A percentile compares a stretch with the other conserved stretches of the same genome.
Evolutionary conservation across 345 rosid genomes (phyloP).

Genomic region (Syzygium oleosum): DNA sequence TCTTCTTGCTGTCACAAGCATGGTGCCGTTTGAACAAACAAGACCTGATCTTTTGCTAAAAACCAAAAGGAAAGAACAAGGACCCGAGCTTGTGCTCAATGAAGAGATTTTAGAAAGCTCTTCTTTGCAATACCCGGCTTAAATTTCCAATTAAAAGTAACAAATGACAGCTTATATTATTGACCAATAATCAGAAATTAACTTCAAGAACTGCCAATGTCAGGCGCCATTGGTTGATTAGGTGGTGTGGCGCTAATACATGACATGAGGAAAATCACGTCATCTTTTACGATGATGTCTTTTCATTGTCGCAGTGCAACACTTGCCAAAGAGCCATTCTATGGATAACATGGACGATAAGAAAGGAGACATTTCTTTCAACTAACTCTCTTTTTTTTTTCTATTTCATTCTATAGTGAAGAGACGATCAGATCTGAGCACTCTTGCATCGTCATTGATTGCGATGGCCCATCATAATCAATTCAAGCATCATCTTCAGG

Average conservation of each 20-base stretch:
- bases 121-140: background rate
- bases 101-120: background rate
- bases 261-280: background rate
- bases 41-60: background rate
- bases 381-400: background rate
- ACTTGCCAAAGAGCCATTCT: background rate
- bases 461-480: background rate
- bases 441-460: background rate
- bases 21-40: background rate
- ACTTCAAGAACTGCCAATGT: background rate
- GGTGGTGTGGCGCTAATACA: background rate
- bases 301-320: background rate
- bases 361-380: background rate
- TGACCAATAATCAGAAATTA: background rate
- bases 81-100: background rate
- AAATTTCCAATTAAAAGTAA: background rate
- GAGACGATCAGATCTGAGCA: background rate
- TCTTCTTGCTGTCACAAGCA: background rate
- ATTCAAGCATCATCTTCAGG: background rate
- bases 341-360: background rate
- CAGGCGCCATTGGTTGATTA: background rate
- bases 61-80: background rate
- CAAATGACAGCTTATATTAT: background rate
- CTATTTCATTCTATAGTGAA: background rate
- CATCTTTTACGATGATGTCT: background rate